Percentiles rank a stretch among this genome's conserved stretches.
Evolutionary conservation across 345 rosid species (phyloP).

Genomic region (Erodium maritimum): DNA sequence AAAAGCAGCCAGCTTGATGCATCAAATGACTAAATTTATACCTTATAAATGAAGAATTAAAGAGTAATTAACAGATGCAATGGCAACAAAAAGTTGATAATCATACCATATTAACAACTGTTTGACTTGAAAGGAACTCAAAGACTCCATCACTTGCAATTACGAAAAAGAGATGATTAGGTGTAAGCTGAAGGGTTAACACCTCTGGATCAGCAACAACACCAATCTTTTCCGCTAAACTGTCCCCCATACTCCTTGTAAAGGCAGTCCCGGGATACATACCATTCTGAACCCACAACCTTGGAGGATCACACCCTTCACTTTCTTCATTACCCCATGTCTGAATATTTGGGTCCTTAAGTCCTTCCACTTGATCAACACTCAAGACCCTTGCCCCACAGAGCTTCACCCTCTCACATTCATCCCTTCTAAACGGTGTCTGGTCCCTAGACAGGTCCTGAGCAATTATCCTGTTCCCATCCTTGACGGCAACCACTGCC

Average conservation of each 20-base stretch:
- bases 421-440: constrained; percentile 89
- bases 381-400: constrained; percentile 91
- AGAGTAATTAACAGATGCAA: neutral
- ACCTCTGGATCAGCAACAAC: constrained; percentile 83
- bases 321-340: constrained; percentile 84
- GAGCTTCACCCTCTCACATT: constrained; percentile 75
- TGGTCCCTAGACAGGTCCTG: constrained; percentile 87
- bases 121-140: constrained; percentile 88
- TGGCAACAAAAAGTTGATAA: constrained; percentile 7
- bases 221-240: constrained; percentile 80
- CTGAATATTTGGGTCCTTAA: constrained; percentile 76
- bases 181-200: constrained; percentile 43
- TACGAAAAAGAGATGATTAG: constrained; percentile 65
- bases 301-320: constrained; percentile 88
- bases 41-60: neutral
- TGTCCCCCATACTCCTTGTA: constrained; percentile 85
- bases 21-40: no score
- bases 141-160: constrained; percentile 97
- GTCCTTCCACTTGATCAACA: constrained; percentile 91
- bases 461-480: constrained; percentile 47
- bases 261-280: constrained; percentile 97
- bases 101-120: constrained; percentile 76
- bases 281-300: constrained; percentile 38
- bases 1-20: neutral
- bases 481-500: constrained; percentile 71